Conservation (phyloP, 164 flowering plant species). For the Chloranthus sessilifolius region DNA sequence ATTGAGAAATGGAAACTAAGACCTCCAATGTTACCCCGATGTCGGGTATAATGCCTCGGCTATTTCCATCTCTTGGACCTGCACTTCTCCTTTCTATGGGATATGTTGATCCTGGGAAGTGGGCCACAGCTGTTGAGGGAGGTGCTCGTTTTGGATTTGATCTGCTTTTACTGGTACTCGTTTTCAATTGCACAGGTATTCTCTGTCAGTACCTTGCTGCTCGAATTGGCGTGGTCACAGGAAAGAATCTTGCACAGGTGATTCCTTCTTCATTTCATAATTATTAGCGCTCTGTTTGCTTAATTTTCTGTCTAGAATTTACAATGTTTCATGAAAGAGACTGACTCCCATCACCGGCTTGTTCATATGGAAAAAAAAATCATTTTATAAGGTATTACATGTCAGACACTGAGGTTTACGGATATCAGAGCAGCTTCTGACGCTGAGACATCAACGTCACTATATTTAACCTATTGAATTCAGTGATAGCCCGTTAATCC, state of each 20-base stretch:
- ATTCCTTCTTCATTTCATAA: neutral
- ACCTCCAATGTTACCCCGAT: conserved; percentile 17
- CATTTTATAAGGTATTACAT: too few species aligned
- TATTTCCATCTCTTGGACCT: conserved; percentile 61
- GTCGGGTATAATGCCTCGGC: conserved; percentile 27
- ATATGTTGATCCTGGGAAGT: conserved; percentile 96
- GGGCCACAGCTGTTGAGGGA: conserved; percentile 87
- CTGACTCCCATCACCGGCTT: too few species aligned
- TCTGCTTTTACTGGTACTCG: conserved; percentile 41
- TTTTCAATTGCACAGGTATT: conserved; percentile 68
- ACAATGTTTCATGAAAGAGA: too few species aligned
- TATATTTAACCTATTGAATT: too few species aligned
- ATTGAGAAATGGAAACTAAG: conserved; percentile 48
- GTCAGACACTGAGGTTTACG: too few species aligned
- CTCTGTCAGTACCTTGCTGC: conserved; percentile 84
- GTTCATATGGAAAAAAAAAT: too few species aligned
- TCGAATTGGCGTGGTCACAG: conserved; percentile 68
- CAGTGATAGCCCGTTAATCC: too few species aligned
- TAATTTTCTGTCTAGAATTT: neutral
- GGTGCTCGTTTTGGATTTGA: conserved; percentile 87
- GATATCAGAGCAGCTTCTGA: too few species aligned
- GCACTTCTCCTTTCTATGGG: conserved; percentile 60
- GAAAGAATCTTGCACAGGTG: conserved; percentile 90
- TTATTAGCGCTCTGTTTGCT: neutral
- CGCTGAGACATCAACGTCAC: too few species aligned